Conservation (phyloP, 2,329 filamentous ascomycete species). For the Waltergamsia citrina region DNA sequence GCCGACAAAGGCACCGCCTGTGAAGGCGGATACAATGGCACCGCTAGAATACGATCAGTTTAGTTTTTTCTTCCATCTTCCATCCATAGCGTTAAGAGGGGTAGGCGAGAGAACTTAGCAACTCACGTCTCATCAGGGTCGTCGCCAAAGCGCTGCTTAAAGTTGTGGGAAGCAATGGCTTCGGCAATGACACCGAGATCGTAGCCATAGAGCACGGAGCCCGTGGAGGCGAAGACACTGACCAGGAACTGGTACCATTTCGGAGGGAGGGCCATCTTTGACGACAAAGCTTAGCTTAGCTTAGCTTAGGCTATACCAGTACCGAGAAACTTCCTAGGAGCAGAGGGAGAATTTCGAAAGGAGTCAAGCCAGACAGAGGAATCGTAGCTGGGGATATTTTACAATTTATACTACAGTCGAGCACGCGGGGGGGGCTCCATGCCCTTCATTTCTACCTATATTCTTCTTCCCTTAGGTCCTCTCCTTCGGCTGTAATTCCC, state of each 20-base stretch:
- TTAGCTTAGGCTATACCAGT: no score
- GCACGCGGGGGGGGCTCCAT: no score
- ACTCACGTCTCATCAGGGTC: slow-evolving; percentile 26
- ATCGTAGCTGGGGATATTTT: no score
- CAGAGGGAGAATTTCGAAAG: no score
- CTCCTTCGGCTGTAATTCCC: no score
- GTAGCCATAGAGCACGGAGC: slow-evolving; percentile 45
- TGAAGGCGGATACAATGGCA: slow-evolving; percentile 62
- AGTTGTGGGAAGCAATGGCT: slow-evolving; percentile 7
- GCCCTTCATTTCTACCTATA: no score
- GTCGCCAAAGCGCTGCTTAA: slow-evolving; percentile 6
- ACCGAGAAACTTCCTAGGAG: no score
- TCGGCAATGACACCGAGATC: slow-evolving; percentile 26
- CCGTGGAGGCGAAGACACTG: slow-evolving; percentile 44
- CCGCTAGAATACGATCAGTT: slow-evolving; percentile 31
- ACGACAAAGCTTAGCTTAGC: no score
- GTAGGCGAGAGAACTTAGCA: not conserved
- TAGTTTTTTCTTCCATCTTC: no score
- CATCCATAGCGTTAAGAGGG: not conserved
- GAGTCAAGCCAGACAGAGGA: no score
- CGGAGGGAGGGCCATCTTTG: slow-evolving; percentile 34
- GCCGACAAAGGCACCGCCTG: slow-evolving; percentile 66
- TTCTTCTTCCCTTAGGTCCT: no score
- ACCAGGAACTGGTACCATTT: slow-evolving; percentile 41
- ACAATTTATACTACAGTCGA: no score